Conservation (phyloP, 345 rosid genomes). For the Populus tremula region DNA sequence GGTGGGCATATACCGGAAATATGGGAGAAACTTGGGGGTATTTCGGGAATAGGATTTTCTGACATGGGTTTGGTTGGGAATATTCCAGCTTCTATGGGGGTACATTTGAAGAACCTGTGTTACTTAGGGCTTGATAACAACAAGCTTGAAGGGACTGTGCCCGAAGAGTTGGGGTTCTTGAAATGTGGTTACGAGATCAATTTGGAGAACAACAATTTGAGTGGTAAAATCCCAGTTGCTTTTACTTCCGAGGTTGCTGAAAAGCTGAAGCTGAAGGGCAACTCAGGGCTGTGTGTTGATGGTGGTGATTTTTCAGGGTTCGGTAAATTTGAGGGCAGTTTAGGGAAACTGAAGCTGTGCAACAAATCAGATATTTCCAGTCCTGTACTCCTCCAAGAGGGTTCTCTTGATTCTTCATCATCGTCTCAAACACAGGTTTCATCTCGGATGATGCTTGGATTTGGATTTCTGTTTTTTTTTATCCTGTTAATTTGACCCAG, state of each 20-base stretch:
- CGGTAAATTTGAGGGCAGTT: conserved; percentile 9
- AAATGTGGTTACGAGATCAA: conserved; percentile 47
- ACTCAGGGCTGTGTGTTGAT: conserved; percentile 40
- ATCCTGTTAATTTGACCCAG: conserved; percentile 11
- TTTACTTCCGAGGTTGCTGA: conserved; percentile 41
- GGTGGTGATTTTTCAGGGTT: neutral
- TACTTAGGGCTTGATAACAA: conserved; percentile 59
- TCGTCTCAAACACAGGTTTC: conserved; percentile 5
- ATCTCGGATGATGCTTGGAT: conserved; percentile 15
- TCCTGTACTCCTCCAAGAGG: conserved; percentile 17
- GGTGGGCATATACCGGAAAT: conserved; percentile 60
- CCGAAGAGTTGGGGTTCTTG: conserved; percentile 42
- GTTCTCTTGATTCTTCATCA: conserved; percentile 8
- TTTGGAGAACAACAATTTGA: conserved; percentile 63
- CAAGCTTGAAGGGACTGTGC: conserved; percentile 53
- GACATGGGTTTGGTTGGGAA: conserved; percentile 47
- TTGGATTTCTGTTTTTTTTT: conserved; percentile 14
- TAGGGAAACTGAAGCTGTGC: conserved; percentile 31
- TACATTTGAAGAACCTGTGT: conserved; percentile 36
- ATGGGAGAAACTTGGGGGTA: conserved; percentile 49
- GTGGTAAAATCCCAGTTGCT: conserved; percentile 44
- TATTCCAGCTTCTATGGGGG: conserved; percentile 57
- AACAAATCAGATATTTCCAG: conserved; percentile 23
- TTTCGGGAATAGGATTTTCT: conserved; percentile 57
- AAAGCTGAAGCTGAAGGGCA: conserved; percentile 54